phyloP scores from a whole-genome alignment of 2,329 filamentous ascomycete species.

The Venturia effusa region DNA sequence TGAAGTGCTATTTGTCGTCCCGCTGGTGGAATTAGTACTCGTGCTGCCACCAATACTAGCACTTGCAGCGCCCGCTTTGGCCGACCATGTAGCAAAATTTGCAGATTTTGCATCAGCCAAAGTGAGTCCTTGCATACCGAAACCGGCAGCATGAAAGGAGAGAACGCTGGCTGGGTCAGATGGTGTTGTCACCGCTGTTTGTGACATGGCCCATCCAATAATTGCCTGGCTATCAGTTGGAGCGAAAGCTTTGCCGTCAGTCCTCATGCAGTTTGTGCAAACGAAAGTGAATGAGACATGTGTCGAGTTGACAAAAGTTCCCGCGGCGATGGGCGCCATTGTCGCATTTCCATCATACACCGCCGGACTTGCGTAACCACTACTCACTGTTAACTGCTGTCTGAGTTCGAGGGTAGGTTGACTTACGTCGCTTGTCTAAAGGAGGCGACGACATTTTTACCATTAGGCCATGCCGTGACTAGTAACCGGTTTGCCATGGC shows the following conservation, averaged over 20 bases:
- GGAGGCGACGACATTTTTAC: background rate
- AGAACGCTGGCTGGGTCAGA: background rate
- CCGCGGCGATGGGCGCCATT: conserved; percentile 1
- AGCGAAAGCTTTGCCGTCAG: background rate
- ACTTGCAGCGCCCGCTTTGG: background rate
- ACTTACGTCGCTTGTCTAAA: background rate
- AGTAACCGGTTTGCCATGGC: conserved; percentile 3
- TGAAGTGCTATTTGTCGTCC: conserved; percentile 16
- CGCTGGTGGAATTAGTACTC: background rate
- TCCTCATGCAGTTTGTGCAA: background rate
- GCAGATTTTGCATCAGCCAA: background rate
- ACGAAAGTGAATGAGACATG: background rate
- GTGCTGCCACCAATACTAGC: background rate
- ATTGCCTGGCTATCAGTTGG: background rate
- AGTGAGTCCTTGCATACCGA: background rate
- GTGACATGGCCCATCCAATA: background rate
- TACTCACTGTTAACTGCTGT: background rate
- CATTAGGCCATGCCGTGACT: conserved; percentile 5
- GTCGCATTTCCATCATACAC: conserved; percentile 1
- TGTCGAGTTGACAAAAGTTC: background rate
- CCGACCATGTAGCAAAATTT: background rate
- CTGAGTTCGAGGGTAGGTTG: background rate
- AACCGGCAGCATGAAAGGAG: background rate
- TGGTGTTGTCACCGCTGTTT: background rate
- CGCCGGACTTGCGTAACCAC: background rate